Evolutionary conservation across 2,329 filamentous ascomycete genomes (phyloP).

Genomic region (Penicillium sp.): DNA sequence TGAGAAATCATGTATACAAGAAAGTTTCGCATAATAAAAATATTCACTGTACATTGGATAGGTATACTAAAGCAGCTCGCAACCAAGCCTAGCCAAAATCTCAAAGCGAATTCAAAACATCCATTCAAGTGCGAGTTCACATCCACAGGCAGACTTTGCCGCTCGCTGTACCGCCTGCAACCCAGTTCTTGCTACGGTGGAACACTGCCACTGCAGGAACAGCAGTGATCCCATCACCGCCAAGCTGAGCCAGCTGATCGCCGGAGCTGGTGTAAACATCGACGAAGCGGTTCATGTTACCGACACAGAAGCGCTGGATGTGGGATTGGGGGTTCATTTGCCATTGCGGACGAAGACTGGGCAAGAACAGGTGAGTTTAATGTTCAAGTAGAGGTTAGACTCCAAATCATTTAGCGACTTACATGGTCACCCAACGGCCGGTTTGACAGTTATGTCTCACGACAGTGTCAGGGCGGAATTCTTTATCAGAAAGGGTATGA

Average conservation of each 20-base stretch:
- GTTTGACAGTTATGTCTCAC: constrained; percentile 94
- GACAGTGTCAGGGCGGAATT: constrained; percentile 68
- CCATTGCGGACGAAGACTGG: constrained; percentile 80
- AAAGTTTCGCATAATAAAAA: neutral
- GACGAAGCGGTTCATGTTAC: constrained; percentile 97
- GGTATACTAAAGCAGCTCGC: neutral
- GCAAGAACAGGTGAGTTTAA: constrained; percentile 10
- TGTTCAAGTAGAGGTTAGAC: neutral
- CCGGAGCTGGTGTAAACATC: constrained; percentile 84
- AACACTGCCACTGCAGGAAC: constrained; percentile 92
- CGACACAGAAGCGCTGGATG: constrained; percentile 85
- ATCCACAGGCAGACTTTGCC: constrained; percentile 93
- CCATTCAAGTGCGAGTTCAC: constrained; percentile 47
- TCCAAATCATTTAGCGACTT: constrained; percentile 38
- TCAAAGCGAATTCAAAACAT: neutral
- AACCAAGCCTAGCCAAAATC: neutral
- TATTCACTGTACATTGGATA: neutral
- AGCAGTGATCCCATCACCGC: constrained; percentile 86
- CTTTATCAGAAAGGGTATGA: constrained; percentile 58
- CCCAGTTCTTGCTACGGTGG: constrained; percentile 85
- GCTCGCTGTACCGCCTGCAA: constrained; percentile 86
- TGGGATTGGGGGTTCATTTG: constrained; percentile 76
- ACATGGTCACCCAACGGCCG: constrained; percentile 87
- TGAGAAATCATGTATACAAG: neutral
- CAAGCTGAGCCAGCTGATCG: constrained; percentile 84